These are phyloP conservation scores for Silene conica DNA, from an alignment of 148 eudicot species.

Conservation along the genomic window DNA sequence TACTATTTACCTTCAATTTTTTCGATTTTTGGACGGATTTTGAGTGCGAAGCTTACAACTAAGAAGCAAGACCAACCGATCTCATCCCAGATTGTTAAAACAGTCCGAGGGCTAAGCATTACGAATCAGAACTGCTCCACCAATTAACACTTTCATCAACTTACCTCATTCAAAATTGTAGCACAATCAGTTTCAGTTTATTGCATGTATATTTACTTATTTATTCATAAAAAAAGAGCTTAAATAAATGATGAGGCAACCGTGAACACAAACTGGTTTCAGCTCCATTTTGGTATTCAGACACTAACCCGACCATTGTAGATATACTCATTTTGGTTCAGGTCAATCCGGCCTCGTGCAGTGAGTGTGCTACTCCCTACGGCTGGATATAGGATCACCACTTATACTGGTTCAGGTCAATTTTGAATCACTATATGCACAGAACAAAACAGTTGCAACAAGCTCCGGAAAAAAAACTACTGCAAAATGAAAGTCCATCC, in stretches of 20 bases:
- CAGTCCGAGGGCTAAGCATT: background rate
- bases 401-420: background rate
- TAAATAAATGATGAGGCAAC: background rate
- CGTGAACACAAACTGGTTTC: too few relatives aligned
- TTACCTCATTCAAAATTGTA: background rate
- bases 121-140: background rate
- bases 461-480: background rate
- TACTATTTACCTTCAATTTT: too few relatives aligned
- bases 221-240: background rate
- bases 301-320: background rate
- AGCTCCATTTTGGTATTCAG: too few relatives aligned
- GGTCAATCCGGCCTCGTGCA: background rate
- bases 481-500: conserved; percentile 5
- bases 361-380: background rate
- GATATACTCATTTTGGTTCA: background rate
- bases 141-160: background rate
- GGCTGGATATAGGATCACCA: background rate
- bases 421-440: background rate
- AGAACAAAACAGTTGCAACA: background rate
- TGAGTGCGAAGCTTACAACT: too few relatives aligned
- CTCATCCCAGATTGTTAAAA: background rate
- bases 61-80: background rate
- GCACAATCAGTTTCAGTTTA: background rate
- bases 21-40: too few relatives aligned
- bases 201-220: background rate